Base-by-base conservation (phyloP, 257 asterid species). In the Gentiana straminea region DNA sequence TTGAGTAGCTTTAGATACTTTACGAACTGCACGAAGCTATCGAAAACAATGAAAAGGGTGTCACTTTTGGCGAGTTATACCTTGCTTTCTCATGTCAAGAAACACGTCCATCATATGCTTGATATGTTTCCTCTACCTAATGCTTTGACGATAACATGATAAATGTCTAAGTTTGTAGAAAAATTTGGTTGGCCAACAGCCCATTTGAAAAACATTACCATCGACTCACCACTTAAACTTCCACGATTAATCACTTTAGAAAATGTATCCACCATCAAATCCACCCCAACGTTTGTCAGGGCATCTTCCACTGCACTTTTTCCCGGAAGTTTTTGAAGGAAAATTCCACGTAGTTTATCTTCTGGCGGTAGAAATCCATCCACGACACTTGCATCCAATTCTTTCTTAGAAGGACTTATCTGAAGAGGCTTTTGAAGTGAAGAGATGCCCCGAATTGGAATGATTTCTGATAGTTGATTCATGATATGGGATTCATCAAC, bases 271-370 rank as follows among this genome's bases (percentile, higher is more conserved):
- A 47, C 62, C 8, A 75, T 76, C 35, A 84, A 13, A 56, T 87
- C 86, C 1, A 84, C 80, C 15, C 53, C 81, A 62, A 77, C 81
- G 35, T 63, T 60, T 33, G 64, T 60, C 39, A 91, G 57, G 12
- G 94, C 94, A 8, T 68, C 61, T 33, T 58, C 69, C 57, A 69
- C 64, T 34, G 85, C 84, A 35, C 65, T n/a, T 3, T 66, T 55
- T 77, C 4, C 94, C 77, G 34, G 44, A 84, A 61, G 52, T 83
- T 84, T 67, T 79, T 95, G n/a, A 55, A 91, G 69, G 67, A 91
- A 91, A 63, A 91, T 72, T 11, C 96, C 98, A 2, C 92, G 81
- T 46, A 87, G 73, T 62, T 83, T 91, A 45, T 91, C 95, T 64
- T 82, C 96, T n/a, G n/a, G n/a, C n/a, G n/a, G n/a, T n/a, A n/a